Evolutionary conservation across 768 basidiomycete species (phyloP).

Genomic region (Pisolithus sp.): DNA sequence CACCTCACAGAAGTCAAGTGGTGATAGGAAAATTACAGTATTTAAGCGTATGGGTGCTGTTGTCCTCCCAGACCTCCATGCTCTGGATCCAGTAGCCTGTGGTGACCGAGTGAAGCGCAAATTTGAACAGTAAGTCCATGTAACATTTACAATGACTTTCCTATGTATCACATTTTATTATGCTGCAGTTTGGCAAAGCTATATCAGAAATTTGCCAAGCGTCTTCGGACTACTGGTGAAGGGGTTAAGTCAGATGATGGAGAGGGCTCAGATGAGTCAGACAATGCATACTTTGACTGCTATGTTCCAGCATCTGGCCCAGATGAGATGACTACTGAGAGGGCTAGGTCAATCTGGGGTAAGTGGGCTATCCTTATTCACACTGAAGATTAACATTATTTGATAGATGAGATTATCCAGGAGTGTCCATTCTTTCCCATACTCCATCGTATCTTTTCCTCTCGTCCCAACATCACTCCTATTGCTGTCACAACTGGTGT

Average conservation of each 20-base stretch:
- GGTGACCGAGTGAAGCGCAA: slow-evolving; percentile 12
- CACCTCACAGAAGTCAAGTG: slow-evolving; percentile 15
- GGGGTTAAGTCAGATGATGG: too few relatives aligned
- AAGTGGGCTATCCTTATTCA: too few relatives aligned
- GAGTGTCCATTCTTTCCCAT: slow-evolving; percentile 18
- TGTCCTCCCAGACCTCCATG: slow-evolving; percentile 12
- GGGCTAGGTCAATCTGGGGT: too few relatives aligned
- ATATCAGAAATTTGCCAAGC: neutral
- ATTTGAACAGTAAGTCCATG: slow-evolving; percentile 12
- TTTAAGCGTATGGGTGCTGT: slow-evolving; percentile 18
- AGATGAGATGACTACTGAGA: too few relatives aligned
- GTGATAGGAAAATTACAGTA: slow-evolving; percentile 16
- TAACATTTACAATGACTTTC: neutral
- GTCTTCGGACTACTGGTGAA: neutral
- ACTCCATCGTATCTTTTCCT: slow-evolving; percentile 5
- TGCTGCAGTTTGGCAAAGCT: neutral
- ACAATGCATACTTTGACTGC: slow-evolving; percentile 1
- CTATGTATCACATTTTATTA: neutral
- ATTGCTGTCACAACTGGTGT: slow-evolving; percentile 23
- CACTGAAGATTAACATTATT: too few relatives aligned
- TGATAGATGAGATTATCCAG: slow-evolving; percentile 13
- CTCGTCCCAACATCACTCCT: slow-evolving; percentile 21
- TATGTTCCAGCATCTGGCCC: neutral
- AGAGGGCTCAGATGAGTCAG: neutral
- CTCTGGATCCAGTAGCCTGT: slow-evolving; percentile 6